phyloP scores from a whole-genome alignment of 768 basidiomycete genomes.

The Tephrocybe sp. region DNA sequence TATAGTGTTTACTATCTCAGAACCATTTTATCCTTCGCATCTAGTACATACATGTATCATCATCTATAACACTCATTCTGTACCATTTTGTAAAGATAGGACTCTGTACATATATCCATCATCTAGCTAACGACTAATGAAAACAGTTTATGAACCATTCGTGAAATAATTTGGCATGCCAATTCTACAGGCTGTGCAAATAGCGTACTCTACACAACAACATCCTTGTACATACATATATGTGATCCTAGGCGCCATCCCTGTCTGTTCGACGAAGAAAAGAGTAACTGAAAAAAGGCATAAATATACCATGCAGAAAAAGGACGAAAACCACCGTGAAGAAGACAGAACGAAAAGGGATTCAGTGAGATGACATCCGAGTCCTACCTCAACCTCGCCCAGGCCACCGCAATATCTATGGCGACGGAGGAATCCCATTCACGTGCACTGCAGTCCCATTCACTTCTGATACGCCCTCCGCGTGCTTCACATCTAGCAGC shows the following conservation, averaged over 20 bases:
- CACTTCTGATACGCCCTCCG: constrained; percentile 1
- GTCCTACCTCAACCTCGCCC: background rate
- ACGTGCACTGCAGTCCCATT: constrained; percentile 7
- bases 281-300: background rate
- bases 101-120: too few relatives aligned
- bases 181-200: constrained; percentile 12
- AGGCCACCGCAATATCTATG: background rate
- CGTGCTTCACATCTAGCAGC: constrained; percentile 10
- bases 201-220: constrained; percentile 17
- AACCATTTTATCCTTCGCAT: background rate
- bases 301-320: background rate
- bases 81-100: too few relatives aligned
- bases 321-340: constrained; percentile 7
- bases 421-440: constrained; percentile 9
- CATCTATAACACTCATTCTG: too few relatives aligned
- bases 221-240: background rate
- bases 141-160: background rate
- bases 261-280: background rate
- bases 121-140: background rate
- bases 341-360: background rate
- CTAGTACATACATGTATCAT: background rate
- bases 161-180: constrained; percentile 1
- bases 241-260: background rate
- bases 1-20: background rate
- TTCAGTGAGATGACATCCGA: background rate